Evolutionary conservation across 495 filamentous ascomycete species (phyloP).

Genomic region (Daldinia concentrica): DNA sequence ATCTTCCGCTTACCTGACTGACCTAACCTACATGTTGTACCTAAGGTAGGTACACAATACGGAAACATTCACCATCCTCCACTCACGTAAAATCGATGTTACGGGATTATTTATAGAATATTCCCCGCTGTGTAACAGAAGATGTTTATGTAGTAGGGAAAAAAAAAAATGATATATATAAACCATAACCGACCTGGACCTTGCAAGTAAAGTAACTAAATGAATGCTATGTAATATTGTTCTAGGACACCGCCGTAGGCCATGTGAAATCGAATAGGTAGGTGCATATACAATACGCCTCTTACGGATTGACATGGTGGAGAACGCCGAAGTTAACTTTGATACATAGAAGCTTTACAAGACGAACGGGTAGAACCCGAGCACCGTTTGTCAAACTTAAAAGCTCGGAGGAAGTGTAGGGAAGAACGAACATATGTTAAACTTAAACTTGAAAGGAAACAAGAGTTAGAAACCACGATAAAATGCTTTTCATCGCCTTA

Average conservation of each 20-base stretch:
- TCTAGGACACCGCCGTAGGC: background rate
- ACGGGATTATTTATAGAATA: background rate
- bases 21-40: background rate
- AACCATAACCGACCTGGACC: background rate
- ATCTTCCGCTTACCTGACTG: background rate
- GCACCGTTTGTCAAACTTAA: too few species aligned
- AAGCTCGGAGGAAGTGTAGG: too few species aligned
- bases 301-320: background rate
- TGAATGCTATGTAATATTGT: too few species aligned
- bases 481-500: too few species aligned
- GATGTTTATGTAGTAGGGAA: background rate
- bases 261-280: background rate
- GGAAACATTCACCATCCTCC: background rate
- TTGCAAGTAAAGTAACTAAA: too few species aligned
- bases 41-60: background rate
- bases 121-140: conserved; percentile 1
- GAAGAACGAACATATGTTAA: background rate
- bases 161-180: background rate
- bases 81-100: background rate
- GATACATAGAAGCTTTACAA: background rate
- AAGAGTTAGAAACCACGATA: too few species aligned
- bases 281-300: too few species aligned
- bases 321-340: background rate
- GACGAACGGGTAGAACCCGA: conserved; percentile 3
- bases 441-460: too few species aligned